These are phyloP conservation scores for Malassezia nana DNA, from an alignment of 1,284 basidiomycete genomes.

Conservation along the genomic window DNA sequence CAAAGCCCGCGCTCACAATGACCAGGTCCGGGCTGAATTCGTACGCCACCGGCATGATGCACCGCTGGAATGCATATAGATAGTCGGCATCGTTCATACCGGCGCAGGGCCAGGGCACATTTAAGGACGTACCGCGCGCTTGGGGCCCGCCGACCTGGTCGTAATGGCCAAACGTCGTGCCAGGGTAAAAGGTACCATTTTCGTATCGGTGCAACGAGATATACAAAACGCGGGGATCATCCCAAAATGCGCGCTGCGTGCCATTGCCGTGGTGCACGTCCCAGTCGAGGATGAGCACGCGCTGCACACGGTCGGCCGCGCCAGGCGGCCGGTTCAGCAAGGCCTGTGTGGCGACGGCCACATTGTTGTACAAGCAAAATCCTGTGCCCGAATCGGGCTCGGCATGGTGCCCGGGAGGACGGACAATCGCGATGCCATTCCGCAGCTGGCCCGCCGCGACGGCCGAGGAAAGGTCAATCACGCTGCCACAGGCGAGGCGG, in stretches of 20 bases:
- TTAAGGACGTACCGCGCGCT: conserved; percentile 66
- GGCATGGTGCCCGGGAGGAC: conserved; percentile 95
- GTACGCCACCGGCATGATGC: conserved; percentile 92
- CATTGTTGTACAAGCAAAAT: conserved; percentile 99
- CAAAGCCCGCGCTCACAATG: conserved; percentile 95
- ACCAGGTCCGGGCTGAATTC: conserved; percentile 94
- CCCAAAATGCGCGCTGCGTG: conserved; percentile 86
- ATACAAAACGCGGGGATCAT: conserved; percentile 83
- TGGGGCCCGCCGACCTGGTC: conserved; percentile 76
- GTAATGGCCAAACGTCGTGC: conserved; percentile 74
- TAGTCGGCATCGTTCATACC: conserved; percentile 95
- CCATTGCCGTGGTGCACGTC: conserved; percentile 99
- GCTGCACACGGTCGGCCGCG: conserved; percentile 52
- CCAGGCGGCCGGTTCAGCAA: conserved; percentile 56
- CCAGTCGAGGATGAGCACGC: conserved; percentile 90
- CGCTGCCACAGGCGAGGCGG: conserved; percentile 80
- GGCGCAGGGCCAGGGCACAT: conserved; percentile 81
- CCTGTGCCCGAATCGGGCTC: conserved; percentile 97
- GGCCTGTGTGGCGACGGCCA: conserved; percentile 67
- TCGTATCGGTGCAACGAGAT: conserved; percentile 93
- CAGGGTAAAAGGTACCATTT: conserved; percentile 71
- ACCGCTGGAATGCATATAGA: conserved; percentile 84
- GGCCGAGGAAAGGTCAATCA: conserved; percentile 77
- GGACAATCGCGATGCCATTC: conserved; percentile 87
- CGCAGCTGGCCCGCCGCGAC: conserved; percentile 71